Conservation (phyloP, 2,329 filamentous ascomycete species). For the Hymenoscyphus linearis region DNA sequence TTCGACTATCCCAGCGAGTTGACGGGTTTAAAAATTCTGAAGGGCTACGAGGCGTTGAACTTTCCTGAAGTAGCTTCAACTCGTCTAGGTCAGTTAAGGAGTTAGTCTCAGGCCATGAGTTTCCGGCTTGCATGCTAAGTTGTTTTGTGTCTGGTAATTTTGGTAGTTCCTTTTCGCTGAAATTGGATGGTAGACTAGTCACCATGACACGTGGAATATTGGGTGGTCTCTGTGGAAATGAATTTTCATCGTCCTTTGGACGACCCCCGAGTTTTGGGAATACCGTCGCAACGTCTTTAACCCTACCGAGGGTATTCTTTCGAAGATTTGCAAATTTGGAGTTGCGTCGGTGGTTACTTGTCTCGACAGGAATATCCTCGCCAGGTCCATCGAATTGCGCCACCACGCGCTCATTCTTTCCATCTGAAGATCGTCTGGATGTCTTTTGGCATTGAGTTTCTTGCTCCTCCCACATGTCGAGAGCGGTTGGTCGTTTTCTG, state of each 20-base stretch:
- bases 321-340: conserved; percentile 1
- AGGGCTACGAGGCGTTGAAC: neutral
- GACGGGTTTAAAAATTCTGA: neutral
- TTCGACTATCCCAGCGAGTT: neutral
- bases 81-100: neutral
- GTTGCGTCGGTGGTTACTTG: neutral
- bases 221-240: neutral
- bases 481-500: conserved; percentile 17
- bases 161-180: conserved; percentile 1
- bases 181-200: conserved; percentile 2
- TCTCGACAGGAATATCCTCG: neutral
- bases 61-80: neutral
- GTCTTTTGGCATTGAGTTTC: conserved; percentile 7
- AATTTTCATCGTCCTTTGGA: conserved; percentile 1
- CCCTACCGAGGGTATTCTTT: conserved; percentile 2
- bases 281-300: conserved; percentile 3
- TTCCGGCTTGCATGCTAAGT: neutral
- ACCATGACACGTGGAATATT: conserved; percentile 3
- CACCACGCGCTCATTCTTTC: neutral
- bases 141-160: neutral
- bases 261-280: neutral
- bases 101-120: neutral
- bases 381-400: conserved; percentile 3
- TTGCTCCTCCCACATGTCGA: conserved; percentile 20
- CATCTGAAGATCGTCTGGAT: neutral